Conservation (phyloP, 305 asterid genomes). For the Fraxinus ornus region DNA sequence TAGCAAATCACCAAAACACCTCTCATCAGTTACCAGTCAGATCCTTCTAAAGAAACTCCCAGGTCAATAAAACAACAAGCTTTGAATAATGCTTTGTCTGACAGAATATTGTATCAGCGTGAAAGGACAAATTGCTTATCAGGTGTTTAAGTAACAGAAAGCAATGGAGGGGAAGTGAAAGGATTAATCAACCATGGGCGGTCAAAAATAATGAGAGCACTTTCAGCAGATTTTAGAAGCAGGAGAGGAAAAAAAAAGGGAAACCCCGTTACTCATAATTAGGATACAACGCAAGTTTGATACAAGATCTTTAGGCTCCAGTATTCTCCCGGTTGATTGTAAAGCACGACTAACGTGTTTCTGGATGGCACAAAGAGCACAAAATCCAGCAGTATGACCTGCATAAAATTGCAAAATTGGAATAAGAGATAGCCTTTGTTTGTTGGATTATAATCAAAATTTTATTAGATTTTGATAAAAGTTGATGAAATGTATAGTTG, state of each 20-base stretch:
- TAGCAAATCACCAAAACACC: background rate
- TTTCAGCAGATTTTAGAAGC: background rate
- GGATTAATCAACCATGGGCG: background rate
- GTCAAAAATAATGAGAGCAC: background rate
- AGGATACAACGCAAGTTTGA: conserved; percentile 96
- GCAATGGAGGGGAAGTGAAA: background rate
- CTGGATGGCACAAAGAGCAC: conserved; percentile 98
- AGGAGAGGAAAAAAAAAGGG: background rate
- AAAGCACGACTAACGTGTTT: conserved; percentile 94
- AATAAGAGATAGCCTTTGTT: too few species aligned
- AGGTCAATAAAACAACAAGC: background rate
- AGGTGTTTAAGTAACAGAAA: background rate
- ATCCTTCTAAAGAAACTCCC: background rate
- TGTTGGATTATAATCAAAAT: too few species aligned
- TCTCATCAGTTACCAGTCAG: background rate
- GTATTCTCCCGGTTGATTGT: conserved; percentile 83
- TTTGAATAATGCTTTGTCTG: background rate
- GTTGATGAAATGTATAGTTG: too few species aligned
- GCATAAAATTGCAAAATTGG: conserved; percentile 23
- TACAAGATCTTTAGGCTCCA: conserved; percentile 97
- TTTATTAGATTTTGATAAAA: too few species aligned
- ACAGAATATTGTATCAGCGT: background rate
- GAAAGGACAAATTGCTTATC: background rate
- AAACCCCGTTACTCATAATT: conserved; percentile 2
- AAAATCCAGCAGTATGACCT: conserved; percentile 93